phyloP scores from a whole-genome alignment of 179 eudicot genomes.

The Sideroxylon spinosum region DNA sequence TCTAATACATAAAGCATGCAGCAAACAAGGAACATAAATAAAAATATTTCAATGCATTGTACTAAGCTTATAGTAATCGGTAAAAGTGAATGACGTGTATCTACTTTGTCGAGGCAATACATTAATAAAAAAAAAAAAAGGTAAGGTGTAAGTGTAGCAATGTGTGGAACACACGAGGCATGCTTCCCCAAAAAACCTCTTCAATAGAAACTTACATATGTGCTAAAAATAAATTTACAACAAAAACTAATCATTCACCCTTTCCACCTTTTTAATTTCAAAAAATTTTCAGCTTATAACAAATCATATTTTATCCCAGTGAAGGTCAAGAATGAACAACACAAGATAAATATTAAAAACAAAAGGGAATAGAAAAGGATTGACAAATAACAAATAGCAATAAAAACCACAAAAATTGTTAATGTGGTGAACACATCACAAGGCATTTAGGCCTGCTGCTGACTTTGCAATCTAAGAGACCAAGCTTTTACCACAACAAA shows the following conservation, averaged over 20 bases:
- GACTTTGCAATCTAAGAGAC: neutral
- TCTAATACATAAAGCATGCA: neutral
- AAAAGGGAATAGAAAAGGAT: neutral
- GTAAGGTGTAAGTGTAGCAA: neutral
- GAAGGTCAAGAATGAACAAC: neutral
- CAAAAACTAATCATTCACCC: no score
- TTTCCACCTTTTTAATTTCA: neutral
- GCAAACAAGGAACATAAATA: neutral
- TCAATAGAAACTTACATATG: neutral
- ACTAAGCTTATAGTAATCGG: neutral
- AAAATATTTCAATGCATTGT: neutral
- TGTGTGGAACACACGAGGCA: neutral
- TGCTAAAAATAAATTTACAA: neutral
- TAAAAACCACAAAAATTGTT: neutral
- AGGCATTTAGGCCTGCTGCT: neutral
- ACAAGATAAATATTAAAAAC: neutral
- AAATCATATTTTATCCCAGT: neutral
- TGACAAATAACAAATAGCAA: neutral
- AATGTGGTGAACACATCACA: neutral
- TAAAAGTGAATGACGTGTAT: neutral
- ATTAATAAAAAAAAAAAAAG: neutral
- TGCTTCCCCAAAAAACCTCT: neutral
- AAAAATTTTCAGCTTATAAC: neutral
- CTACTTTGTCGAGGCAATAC: no score
- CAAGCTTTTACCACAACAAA: neutral